These are phyloP conservation scores for Punica granatum DNA, from an alignment of 345 rosid species.

Conservation along the genomic window DNA sequence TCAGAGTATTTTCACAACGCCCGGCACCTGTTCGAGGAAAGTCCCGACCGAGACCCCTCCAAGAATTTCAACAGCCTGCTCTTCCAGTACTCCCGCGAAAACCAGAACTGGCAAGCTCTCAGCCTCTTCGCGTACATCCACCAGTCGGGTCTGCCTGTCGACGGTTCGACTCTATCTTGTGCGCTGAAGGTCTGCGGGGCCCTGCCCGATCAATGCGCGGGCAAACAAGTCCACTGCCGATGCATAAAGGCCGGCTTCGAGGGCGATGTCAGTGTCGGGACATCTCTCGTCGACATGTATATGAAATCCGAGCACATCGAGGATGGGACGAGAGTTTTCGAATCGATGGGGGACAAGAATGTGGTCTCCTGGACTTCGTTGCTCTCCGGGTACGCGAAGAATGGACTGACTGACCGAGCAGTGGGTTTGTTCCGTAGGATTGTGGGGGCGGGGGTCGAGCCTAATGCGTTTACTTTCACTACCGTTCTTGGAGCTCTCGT, in stretches of 20 bases:
- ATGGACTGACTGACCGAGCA: constrained; percentile 37
- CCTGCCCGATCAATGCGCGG: constrained; percentile 35
- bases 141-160: constrained; percentile 36
- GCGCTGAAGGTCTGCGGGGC: constrained; percentile 57
- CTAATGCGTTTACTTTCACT: constrained; percentile 57
- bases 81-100: constrained; percentile 43
- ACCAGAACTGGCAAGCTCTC: constrained; percentile 43
- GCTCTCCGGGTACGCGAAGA: constrained; percentile 54
- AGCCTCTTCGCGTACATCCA: constrained; percentile 42
- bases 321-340: constrained; percentile 55
- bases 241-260: constrained; percentile 54
- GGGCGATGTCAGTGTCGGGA: constrained; percentile 59
- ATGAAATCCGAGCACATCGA: constrained; percentile 45
- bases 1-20: neutral
- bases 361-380: constrained; percentile 90
- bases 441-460: constrained; percentile 50
- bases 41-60: constrained; percentile 21
- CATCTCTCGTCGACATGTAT: constrained; percentile 74
- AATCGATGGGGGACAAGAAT: constrained; percentile 53
- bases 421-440: constrained; percentile 40
- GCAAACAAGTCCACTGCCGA: constrained; percentile 56
- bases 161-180: constrained; percentile 56
- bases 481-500: constrained; percentile 65
- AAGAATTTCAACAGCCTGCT: constrained; percentile 29
- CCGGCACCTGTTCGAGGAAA: constrained; percentile 30